phyloP scores from a whole-genome alignment of 441 rosid species.

The Arabidopsis hybrid region DNA sequence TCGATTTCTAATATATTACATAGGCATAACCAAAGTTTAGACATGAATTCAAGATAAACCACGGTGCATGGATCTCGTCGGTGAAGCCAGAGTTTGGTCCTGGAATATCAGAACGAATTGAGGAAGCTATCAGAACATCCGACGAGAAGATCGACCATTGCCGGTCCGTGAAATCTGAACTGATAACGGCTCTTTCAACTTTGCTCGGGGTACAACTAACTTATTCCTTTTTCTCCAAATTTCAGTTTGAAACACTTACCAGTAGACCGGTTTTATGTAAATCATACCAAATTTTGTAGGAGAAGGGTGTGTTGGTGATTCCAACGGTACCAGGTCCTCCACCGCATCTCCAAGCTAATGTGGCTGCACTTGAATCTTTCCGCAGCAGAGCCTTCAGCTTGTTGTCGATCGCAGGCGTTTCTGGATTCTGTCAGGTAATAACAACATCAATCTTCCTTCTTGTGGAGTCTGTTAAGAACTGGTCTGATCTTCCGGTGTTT shows the following conservation, averaged over 20 bases:
- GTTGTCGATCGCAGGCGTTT: conserved; percentile 77
- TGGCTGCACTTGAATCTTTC: conserved; percentile 57
- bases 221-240: conserved; percentile 26
- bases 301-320: conserved; percentile 68
- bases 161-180: conserved; percentile 59
- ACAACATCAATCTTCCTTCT: conserved; percentile 16
- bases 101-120: conserved; percentile 62
- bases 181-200: conserved; percentile 61
- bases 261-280: not conserved
- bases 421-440: conserved; percentile 88
- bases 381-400: conserved; percentile 74
- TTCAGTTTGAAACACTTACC: not conserved
- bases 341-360: conserved; percentile 71
- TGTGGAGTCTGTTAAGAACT: conserved; percentile 14
- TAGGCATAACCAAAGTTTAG: conserved; percentile 46
- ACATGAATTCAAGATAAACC: conserved; percentile 85
- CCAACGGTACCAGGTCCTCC: conserved; percentile 92
- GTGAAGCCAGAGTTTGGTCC: conserved; percentile 86
- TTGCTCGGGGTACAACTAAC: conserved; percentile 70
- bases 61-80: conserved; percentile 70
- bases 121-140: conserved; percentile 64
- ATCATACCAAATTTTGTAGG: conserved; percentile 48
- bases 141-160: conserved; percentile 59
- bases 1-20: not conserved
- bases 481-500: not conserved